Percentiles rank a stretch among this genome's conserved stretches.
Evolutionary conservation across 306 rosid genomes (phyloP).

Genomic region (Quercus wislizeni): DNA sequence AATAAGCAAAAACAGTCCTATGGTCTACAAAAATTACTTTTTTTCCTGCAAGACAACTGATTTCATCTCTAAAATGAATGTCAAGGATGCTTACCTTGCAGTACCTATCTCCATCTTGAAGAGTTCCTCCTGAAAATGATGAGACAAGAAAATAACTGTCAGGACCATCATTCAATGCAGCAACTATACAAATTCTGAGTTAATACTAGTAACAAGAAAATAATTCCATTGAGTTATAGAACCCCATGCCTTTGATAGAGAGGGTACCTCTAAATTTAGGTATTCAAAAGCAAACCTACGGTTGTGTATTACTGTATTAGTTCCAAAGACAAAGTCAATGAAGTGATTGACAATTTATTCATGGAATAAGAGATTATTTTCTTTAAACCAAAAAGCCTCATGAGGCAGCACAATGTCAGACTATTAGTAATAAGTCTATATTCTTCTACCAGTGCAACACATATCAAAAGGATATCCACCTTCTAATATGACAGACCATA

Average conservation of each 20-base stretch:
- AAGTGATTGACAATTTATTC: not conserved
- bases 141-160: not conserved
- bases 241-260: not conserved
- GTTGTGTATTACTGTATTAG: not conserved
- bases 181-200: not conserved
- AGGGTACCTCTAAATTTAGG: not conserved
- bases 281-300: not conserved
- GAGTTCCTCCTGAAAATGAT: slow-evolving; percentile 1
- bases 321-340: not conserved
- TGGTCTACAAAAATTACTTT: not conserved
- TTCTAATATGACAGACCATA: not conserved
- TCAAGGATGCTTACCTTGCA: slow-evolving; percentile 18
- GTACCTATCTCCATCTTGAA: slow-evolving; percentile 28
- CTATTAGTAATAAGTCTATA: not conserved
- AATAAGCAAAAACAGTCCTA: not conserved
- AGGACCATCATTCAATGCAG: not conserved
- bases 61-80: not conserved
- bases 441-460: not conserved
- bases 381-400: not conserved
- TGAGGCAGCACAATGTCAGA: not conserved
- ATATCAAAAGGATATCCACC: not conserved
- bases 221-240: not conserved
- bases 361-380: not conserved
- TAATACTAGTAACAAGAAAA: not conserved
- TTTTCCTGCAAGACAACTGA: not conserved